Evolutionary conservation across 176 grass and related monocot genomes (phyloP).

Genomic region (Miscanthus lutarioriparius): DNA sequence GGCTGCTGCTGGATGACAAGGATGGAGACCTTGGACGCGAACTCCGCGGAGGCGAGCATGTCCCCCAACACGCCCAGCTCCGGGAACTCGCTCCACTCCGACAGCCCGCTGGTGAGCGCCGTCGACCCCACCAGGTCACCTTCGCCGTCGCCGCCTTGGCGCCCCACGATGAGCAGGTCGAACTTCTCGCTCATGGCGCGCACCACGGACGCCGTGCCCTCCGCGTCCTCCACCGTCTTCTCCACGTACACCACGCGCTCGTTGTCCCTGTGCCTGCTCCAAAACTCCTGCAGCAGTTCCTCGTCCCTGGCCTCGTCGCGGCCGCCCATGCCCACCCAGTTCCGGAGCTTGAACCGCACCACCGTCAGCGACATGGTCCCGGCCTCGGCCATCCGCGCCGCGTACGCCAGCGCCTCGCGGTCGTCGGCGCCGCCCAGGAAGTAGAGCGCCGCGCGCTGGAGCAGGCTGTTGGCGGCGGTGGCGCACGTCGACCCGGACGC

Average conservation of each 20-base stretch:
- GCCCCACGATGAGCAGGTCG: slow-evolving; percentile 56
- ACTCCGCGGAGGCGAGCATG: slow-evolving; percentile 50
- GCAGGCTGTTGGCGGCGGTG: slow-evolving; percentile 45
- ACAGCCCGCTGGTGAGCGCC: slow-evolving; percentile 49
- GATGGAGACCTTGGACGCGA: slow-evolving; percentile 49
- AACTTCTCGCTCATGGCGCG: slow-evolving; percentile 54
- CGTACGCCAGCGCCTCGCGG: slow-evolving; percentile 61
- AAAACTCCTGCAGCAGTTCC: slow-evolving; percentile 39
- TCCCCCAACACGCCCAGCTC: slow-evolving; percentile 56
- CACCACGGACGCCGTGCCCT: slow-evolving; percentile 53
- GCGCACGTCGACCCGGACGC: slow-evolving; percentile 56
- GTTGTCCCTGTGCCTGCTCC: slow-evolving; percentile 24
- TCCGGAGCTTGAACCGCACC: slow-evolving; percentile 49
- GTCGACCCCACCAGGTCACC: slow-evolving; percentile 8
- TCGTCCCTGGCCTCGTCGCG: slow-evolving; percentile 44
- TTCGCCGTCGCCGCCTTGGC: neutral
- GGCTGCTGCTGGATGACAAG: slow-evolving; percentile 63
- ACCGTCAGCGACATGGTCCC: slow-evolving; percentile 39
- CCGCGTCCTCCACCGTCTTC: slow-evolving; percentile 47
- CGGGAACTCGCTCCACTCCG: slow-evolving; percentile 71
- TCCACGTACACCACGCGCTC: slow-evolving; percentile 45
- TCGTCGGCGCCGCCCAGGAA: slow-evolving; percentile 72
- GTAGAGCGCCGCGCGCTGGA: slow-evolving; percentile 56
- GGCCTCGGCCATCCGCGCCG: slow-evolving; percentile 35
- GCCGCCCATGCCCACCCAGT: slow-evolving; percentile 29